Base-by-base conservation (phyloP, 352 stramenopile species). In the Phytophthora meadii region DNA sequence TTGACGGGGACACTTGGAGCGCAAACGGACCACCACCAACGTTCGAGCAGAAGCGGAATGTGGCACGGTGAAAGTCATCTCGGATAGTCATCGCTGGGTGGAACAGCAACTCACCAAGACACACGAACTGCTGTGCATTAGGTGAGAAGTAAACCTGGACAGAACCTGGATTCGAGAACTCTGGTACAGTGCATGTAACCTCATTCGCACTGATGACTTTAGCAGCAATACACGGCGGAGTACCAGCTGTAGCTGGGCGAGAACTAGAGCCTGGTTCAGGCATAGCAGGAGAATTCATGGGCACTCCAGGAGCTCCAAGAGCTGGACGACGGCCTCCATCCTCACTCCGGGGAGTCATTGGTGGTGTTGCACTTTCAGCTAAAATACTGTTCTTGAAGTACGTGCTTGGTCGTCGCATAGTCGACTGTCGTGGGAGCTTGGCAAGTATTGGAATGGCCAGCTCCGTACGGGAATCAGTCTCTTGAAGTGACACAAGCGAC, bases 121-220 rank as follows among this genome's bases (percentile, higher is more conserved):
- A 85, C 10, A 90, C 63, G 17, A 93, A 93, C 58, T 93, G 82
- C 68, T 93, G 84, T 2, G 84, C 74, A 19, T 93, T 93, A 28
- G 83, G 74, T 1, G 84, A 93, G 34, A 93, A 76, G 30, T 76
- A 87, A 15, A 93, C 79, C 14, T 75, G 42, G 4, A 90, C 72
- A 5, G 48, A 36, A 0, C 80, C 80, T 5, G 69, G 47, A 19
- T 54, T 63, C 6, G 69, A 69, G 47, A 91, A 91, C 7, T 90
- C 80, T 0, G 84, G 84, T 9, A 93, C 76, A 3, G 68, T 45
- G 30, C 78, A 88, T 4, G 81, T 80, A 2, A 89, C 34, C 22
- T 91, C 82, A 25, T 72, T 83, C 1, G 62, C 48, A 39, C 74
- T 77, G 11, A 81, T 40, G 9, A 87, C 61, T 47, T 86, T 89